A percentile compares a stretch with the other conserved stretches of the same genome.
These are phyloP conservation scores for Bisporella sp. DNA, from an alignment of 2,329 filamentous ascomycete species.

Conservation along the genomic window DNA sequence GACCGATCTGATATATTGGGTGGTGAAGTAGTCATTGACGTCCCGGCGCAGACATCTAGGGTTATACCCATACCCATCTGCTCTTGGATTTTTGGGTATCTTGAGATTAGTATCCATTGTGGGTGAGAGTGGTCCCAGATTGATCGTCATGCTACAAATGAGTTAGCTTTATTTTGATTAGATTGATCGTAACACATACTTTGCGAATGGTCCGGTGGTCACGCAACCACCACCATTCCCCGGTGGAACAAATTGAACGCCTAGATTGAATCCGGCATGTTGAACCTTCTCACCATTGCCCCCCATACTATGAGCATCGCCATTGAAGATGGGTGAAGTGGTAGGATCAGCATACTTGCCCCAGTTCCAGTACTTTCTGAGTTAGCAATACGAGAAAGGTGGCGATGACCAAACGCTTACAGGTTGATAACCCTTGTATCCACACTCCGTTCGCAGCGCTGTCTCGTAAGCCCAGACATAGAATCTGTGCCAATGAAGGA, in stretches of 20 bases:
- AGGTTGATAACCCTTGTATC: constrained; percentile 34
- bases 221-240: constrained; percentile 49
- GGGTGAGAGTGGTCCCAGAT: constrained; percentile 39
- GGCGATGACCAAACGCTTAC: constrained; percentile 31
- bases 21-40: constrained; percentile 30
- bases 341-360: constrained; percentile 37
- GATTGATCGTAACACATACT: not conserved
- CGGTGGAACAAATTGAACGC: constrained; percentile 28
- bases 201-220: constrained; percentile 35
- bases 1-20: constrained; percentile 30
- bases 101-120: not conserved
- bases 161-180: not conserved
- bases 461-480: constrained; percentile 34
- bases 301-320: constrained; percentile 40
- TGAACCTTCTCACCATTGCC: constrained; percentile 36
- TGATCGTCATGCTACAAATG: constrained; percentile 25
- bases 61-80: constrained; percentile 29
- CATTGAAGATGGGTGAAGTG: constrained; percentile 46
- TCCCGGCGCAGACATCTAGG: constrained; percentile 38
- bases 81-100: not conserved
- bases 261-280: constrained; percentile 3
- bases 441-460: constrained; percentile 33
- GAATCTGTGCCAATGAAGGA: constrained; percentile 38
- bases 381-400: constrained; percentile 14
- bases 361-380: constrained; percentile 37